Conservation (phyloP, 805 yeast species). For the Candida morakotiae region DNA sequence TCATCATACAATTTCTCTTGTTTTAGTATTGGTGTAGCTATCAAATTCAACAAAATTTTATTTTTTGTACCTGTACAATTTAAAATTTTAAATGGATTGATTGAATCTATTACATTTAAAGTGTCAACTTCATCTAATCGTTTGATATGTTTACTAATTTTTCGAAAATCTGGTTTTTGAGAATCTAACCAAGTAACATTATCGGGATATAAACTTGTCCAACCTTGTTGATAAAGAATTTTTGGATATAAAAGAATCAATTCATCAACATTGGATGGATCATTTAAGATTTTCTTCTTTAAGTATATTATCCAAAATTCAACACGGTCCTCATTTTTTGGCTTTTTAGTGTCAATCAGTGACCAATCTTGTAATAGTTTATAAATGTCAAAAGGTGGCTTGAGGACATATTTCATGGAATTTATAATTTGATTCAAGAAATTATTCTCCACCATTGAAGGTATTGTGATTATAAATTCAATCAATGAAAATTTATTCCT, state of each 20-base stretch:
- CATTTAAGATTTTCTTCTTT: not conserved
- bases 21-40: not conserved
- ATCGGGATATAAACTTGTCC: constrained; percentile 1
- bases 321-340: not conserved
- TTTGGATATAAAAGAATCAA: not conserved
- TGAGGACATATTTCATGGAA: constrained; percentile 7
- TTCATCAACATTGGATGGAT: not conserved
- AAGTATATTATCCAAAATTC: not conserved
- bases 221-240: constrained; percentile 3
- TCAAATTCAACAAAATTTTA: constrained; percentile 1
- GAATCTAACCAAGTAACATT: not conserved
- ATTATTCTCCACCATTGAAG: constrained; percentile 11
- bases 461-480: constrained; percentile 21
- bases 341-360: not conserved
- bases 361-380: not conserved
- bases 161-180: not conserved
- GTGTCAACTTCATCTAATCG: not conserved
- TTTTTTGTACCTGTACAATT: not conserved
- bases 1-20: not conserved
- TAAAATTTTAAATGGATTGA: not conserved
- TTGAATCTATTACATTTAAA: not conserved
- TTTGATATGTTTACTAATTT: not conserved
- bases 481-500: constrained; percentile 22
- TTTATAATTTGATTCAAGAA: constrained; percentile 17
- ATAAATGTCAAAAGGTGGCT: constrained; percentile 1